These are phyloP conservation scores for Candida alai DNA, from an alignment of 805 yeast genomes.

Conservation along the genomic window DNA sequence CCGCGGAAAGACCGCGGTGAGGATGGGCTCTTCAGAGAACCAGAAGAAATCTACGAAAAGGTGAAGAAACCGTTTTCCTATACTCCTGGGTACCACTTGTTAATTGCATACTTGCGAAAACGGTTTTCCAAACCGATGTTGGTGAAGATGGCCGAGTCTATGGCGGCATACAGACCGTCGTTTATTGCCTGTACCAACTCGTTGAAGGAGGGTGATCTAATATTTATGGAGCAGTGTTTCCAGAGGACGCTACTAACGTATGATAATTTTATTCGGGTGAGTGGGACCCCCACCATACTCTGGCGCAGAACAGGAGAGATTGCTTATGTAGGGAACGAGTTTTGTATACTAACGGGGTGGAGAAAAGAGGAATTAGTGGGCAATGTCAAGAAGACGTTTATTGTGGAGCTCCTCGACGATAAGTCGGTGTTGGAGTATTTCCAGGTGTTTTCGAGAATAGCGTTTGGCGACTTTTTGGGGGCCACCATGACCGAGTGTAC, in stretches of 20 bases:
- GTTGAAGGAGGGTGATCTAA: constrained; percentile 83
- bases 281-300: constrained; percentile 92
- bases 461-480: constrained; percentile 88
- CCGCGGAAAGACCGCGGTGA: constrained; percentile 13
- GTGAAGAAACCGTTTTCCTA: constrained; percentile 79
- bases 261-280: constrained; percentile 74
- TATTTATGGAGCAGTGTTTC: constrained; percentile 94
- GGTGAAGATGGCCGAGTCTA: constrained; percentile 77
- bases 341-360: constrained; percentile 91
- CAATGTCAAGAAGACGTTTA: constrained; percentile 57
- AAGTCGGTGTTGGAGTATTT: constrained; percentile 83
- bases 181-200: constrained; percentile 91
- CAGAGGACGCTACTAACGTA: constrained; percentile 89
- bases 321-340: constrained; percentile 93
- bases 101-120: constrained; percentile 66
- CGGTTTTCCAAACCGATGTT: constrained; percentile 69
- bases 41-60: constrained; percentile 74
- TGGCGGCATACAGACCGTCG: constrained; percentile 89
- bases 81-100: constrained; percentile 84
- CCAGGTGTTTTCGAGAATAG: constrained; percentile 75
- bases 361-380: constrained; percentile 59
- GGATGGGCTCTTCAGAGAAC: constrained; percentile 44
- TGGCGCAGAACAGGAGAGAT: constrained; percentile 97
- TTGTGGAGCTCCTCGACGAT: constrained; percentile 84
- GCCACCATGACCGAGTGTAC: constrained; percentile 84